phyloP scores from a whole-genome alignment of 257 asterid species.

The Jacaranda copaia region DNA sequence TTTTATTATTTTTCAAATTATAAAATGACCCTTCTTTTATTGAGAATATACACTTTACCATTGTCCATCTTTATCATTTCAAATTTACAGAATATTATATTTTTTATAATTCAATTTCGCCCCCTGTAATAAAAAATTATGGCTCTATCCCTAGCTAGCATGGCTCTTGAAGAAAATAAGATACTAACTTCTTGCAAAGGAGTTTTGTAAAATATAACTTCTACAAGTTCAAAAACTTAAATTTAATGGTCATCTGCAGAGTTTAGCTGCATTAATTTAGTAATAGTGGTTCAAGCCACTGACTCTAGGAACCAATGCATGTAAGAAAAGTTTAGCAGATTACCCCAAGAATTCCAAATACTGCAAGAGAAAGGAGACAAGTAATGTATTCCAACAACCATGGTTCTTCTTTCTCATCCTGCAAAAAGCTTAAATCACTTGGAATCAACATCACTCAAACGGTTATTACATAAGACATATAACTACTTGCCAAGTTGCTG shows the following conservation, averaged over 20 bases:
- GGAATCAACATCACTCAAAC: neutral
- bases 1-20: too few relatives aligned
- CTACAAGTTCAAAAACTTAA: neutral
- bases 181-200: neutral
- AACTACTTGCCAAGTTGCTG: neutral
- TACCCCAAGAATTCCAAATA: constrained; percentile 81
- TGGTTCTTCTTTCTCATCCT: constrained; percentile 54
- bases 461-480: too few relatives aligned
- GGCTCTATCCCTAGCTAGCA: too few relatives aligned
- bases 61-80: too few relatives aligned
- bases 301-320: neutral
- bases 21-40: too few relatives aligned
- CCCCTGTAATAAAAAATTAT: too few relatives aligned
- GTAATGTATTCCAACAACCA: constrained; percentile 59
- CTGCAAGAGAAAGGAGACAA: constrained; percentile 69
- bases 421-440: constrained; percentile 24
- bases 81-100: too few relatives aligned
- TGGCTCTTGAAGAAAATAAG: neutral
- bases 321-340: constrained; percentile 13
- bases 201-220: neutral
- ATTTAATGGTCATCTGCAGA: neutral
- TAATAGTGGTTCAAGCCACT: neutral
- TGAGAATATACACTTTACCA: too few relatives aligned
- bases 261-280: neutral
- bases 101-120: neutral